Percentiles rank a stretch among this genome's conserved stretches.
phyloP scores from a whole-genome alignment of 352 stramenopile genomes.

The Phytophthora lateralis region DNA sequence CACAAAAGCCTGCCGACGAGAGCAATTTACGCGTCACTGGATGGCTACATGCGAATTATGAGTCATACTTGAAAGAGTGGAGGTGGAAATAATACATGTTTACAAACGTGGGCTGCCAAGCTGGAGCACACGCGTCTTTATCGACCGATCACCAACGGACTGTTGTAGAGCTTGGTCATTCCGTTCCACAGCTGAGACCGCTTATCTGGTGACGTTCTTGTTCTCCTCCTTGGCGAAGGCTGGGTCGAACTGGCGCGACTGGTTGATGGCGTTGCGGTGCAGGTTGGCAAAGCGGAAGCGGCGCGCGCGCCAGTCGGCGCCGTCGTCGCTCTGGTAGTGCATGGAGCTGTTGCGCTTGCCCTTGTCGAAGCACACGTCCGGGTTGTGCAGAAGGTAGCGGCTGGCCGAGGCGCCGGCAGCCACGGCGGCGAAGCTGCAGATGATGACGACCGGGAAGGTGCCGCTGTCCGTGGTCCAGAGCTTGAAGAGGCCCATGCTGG shows the following conservation, averaged over 20 bases:
- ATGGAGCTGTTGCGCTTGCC: slow-evolving; percentile 39
- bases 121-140: not conserved
- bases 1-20: too few relatives aligned
- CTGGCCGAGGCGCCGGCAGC: slow-evolving; percentile 32
- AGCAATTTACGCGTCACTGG: too few relatives aligned
- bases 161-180: not conserved
- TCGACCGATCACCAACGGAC: not conserved
- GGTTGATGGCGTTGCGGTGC: slow-evolving; percentile 63
- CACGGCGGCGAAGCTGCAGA: slow-evolving; percentile 39
- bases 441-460: slow-evolving; percentile 54
- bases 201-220: slow-evolving; percentile 44
- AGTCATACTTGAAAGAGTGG: too few relatives aligned
- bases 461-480: slow-evolving; percentile 58
- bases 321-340: slow-evolving; percentile 39
- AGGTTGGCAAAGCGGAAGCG: slow-evolving; percentile 61
- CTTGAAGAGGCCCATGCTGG: slow-evolving; percentile 47
- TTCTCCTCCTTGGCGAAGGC: slow-evolving; percentile 63
- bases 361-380: slow-evolving; percentile 54
- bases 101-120: not conserved
- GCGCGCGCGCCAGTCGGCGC: slow-evolving; percentile 42
- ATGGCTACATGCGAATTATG: too few relatives aligned
- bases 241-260: slow-evolving; percentile 63
- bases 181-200: not conserved
- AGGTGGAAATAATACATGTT: slow-evolving; percentile 5
- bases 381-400: slow-evolving; percentile 39